phyloP scores from a whole-genome alignment of 768 basidiomycete species.

The Leccinum arenicola region DNA sequence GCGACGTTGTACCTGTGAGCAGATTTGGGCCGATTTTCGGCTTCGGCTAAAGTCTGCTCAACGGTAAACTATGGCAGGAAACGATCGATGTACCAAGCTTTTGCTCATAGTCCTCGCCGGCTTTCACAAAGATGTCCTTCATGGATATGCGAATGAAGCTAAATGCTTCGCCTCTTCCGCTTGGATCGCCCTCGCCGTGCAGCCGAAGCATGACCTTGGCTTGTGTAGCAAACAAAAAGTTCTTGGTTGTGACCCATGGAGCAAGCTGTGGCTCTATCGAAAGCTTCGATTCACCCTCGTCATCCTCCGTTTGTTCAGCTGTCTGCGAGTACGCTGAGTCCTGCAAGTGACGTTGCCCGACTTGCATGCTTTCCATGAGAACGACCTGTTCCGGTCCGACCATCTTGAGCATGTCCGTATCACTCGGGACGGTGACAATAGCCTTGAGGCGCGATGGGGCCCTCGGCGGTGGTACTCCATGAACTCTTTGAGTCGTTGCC shows the following conservation, averaged over 20 bases:
- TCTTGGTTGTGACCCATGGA: conserved; percentile 98
- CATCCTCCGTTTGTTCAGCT: conserved; percentile 76
- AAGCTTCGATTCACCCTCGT: conserved; percentile 84
- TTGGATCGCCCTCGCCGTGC: conserved; percentile 96
- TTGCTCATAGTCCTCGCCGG: conserved; percentile 90
- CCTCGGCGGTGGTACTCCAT: conserved; percentile 96
- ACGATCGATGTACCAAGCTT: conserved; percentile 56
- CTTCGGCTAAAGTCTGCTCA: conserved; percentile 58
- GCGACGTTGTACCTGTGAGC: conserved; percentile 91
- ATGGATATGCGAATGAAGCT: conserved; percentile 96
- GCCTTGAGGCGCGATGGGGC: conserved; percentile 86
- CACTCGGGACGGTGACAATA: conserved; percentile 66
- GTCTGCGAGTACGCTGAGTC: conserved; percentile 90
- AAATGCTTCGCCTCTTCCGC: conserved; percentile 93
- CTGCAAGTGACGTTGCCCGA: conserved; percentile 91
- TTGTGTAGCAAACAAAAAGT: conserved; percentile 91
- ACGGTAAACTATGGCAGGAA: not conserved
- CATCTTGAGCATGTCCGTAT: conserved; percentile 89
- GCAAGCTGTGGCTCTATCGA: conserved; percentile 95
- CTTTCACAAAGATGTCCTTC: conserved; percentile 98
- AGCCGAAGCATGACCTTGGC: conserved; percentile 95
- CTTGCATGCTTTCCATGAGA: conserved; percentile 95
- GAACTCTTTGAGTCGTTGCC: conserved; percentile 96
- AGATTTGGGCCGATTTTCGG: conserved; percentile 84
- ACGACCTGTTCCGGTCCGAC: conserved; percentile 91